phyloP scores from a whole-genome alignment of 371 early-diverging fungal species.

The Haplosporangium sp. region DNA sequence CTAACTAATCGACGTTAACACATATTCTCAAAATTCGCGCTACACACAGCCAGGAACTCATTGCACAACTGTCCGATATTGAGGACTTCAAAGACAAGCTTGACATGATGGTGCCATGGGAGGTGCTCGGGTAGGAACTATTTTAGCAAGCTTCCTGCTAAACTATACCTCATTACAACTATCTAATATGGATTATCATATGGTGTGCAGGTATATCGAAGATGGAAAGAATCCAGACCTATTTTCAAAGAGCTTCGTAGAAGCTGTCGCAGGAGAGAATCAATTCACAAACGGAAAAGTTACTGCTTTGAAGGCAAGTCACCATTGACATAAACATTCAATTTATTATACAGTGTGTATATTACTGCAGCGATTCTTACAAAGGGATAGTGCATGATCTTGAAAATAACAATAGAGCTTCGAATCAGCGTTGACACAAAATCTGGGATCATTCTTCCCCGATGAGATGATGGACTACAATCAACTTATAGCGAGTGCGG shows the following conservation, averaged over 20 bases:
- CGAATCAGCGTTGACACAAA: constrained; percentile 35
- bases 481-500: constrained; percentile 10
- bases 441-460: constrained; percentile 37
- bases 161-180: neutral
- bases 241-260: constrained; percentile 79
- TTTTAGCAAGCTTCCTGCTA: neutral
- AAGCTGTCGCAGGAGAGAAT: constrained; percentile 82
- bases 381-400: too few species aligned
- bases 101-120: constrained; percentile 71
- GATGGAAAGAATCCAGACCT: constrained; percentile 80
- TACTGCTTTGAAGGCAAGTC: constrained; percentile 69
- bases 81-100: constrained; percentile 72
- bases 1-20: neutral
- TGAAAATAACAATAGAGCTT: constrained; percentile 28
- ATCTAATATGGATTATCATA: neutral
- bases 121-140: constrained; percentile 69
- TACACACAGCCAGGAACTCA: constrained; percentile 67
- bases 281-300: constrained; percentile 84
- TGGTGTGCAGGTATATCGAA: constrained; percentile 65
- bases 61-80: constrained; percentile 68
- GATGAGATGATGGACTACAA: constrained; percentile 44
- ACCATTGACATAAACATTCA: too few species aligned
- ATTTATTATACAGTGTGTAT: neutral
- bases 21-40: neutral
- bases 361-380: neutral